A percentile compares a stretch with the other conserved stretches of the same genome.
phyloP scores from a whole-genome alignment of 2,329 filamentous ascomycete species.

The Phaeosphaeria sp. region DNA sequence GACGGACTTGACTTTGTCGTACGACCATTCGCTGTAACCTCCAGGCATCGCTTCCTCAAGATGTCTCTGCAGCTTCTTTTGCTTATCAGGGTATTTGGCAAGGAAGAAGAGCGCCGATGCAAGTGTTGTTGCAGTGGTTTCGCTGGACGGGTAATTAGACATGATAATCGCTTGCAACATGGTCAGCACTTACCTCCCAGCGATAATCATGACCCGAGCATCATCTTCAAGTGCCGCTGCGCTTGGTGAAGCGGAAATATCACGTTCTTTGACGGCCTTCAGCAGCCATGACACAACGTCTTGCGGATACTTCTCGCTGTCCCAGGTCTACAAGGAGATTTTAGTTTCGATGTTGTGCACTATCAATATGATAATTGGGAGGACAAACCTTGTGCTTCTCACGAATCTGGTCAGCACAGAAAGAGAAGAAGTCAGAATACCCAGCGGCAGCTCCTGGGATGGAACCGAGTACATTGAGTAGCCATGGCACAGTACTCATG shows the following conservation, averaged over 20 bases:
- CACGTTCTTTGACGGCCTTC: conserved; percentile 48
- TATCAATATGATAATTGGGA: no score
- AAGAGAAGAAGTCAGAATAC: conserved; percentile 39
- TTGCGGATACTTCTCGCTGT: conserved; percentile 34
- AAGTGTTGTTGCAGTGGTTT: conserved; percentile 46
- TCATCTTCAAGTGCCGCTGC: conserved; percentile 43
- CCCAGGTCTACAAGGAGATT: conserved; percentile 18
- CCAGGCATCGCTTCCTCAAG: conserved; percentile 40
- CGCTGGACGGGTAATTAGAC: conserved; percentile 8
- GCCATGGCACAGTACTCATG: conserved; percentile 46
- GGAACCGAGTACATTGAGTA: conserved; percentile 37
- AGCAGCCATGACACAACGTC: conserved; percentile 52
- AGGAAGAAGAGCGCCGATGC: conserved; percentile 43
- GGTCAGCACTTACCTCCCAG: conserved; percentile 30
- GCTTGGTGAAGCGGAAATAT: conserved; percentile 43
- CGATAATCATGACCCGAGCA: conserved; percentile 43
- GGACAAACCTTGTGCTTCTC: conserved; percentile 39
- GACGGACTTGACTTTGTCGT: conserved; percentile 35
- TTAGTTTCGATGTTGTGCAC: not conserved
- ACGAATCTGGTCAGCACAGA: conserved; percentile 38
- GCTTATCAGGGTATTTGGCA: conserved; percentile 35
- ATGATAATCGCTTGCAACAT: not conserved
- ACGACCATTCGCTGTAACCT: conserved; percentile 32
- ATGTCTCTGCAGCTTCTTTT: conserved; percentile 37
- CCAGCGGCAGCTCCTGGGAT: conserved; percentile 39